Base-by-base conservation (phyloP, 805 yeast genomes). In the Pichia occidentalis region DNA sequence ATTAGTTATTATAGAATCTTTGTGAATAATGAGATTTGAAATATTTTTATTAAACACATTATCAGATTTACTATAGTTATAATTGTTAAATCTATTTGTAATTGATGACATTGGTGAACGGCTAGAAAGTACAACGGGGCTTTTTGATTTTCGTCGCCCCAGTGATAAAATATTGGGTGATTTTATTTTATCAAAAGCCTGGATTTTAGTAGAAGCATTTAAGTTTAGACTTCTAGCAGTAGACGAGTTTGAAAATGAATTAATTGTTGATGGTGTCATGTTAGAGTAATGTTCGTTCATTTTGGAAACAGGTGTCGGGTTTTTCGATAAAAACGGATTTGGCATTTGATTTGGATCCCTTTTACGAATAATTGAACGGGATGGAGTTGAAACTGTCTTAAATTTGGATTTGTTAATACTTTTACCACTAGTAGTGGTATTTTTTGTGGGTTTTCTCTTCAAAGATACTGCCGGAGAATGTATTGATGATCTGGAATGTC, bases 281-380 rank as follows among this genome's bases (percentile, higher is more conserved):
- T 19, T 5, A 37, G 23, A 14, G 44, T 22, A 24, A 18, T n/a
- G 36, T 13, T 24, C 39, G 37, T n/a, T 34, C 13, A 17, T 27
- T 42, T 16, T 34, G 35, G 19, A n/a, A n/a, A n/a, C 14, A 12
- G 48, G 48, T 7, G 45, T 34, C 21, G 40, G 37, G n/a, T 44
- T 32, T 14, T 32, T 32, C 9, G 47, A 44, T 30, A 44, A 12
- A 21, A 55, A 55, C 4, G 60, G 60, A 37, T 55, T 55, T 7
- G 47, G 37, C 50, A 48, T 45, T 9, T 46, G 47, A 10, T 35
- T 36, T 3, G 47, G 34, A 23, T 38, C 34, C 2, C 43, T 35
- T 23, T 44, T 45, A 12, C 56, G 36, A 4, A 53, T 52, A 4
- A 53, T 39, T 1, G 57, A 53, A n/a, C 43, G 27, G 10, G 39